A percentile compares a stretch with the other conserved stretches of the same genome.
phyloP scores from a whole-genome alignment of 1,284 basidiomycete species.

The Puccinia novopanici region DNA sequence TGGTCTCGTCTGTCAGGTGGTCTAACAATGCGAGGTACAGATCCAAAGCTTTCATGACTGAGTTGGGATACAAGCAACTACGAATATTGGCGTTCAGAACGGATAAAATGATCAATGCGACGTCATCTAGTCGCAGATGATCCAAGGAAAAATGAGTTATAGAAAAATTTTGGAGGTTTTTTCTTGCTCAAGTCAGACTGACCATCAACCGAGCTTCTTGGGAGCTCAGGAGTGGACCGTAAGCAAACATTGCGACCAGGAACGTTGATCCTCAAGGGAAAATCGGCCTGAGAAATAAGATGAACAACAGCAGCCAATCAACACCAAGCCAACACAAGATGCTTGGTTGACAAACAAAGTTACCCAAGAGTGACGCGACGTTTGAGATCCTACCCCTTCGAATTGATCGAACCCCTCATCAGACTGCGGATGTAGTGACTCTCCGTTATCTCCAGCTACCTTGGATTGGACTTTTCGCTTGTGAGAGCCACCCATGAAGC shows the following conservation, averaged over 20 bases:
- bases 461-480: conserved; percentile 28
- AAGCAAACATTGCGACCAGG: conserved; percentile 36
- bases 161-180: conserved; percentile 31
- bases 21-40: conserved; percentile 79
- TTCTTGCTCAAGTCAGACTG: not conserved
- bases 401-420: conserved; percentile 19
- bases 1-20: conserved; percentile 89
- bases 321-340: not conserved
- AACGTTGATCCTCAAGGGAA: conserved; percentile 42
- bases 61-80: conserved; percentile 81
- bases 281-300: conserved; percentile 21
- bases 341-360: not conserved
- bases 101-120: conserved; percentile 76
- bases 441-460: conserved; percentile 9
- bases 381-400: conserved; percentile 8
- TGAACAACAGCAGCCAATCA: not conserved
- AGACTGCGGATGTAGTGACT: not conserved
- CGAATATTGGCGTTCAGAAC: conserved; percentile 86
- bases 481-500: conserved; percentile 33
- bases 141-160: not conserved
- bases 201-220: conserved; percentile 32
- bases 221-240: conserved; percentile 8
- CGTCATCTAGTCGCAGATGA: conserved; percentile 66
- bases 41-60: conserved; percentile 81
- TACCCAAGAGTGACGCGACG: conserved; percentile 35